Base-by-base conservation (phyloP, 768 basidiomycete species). In the Serendipita sp. region DNA sequence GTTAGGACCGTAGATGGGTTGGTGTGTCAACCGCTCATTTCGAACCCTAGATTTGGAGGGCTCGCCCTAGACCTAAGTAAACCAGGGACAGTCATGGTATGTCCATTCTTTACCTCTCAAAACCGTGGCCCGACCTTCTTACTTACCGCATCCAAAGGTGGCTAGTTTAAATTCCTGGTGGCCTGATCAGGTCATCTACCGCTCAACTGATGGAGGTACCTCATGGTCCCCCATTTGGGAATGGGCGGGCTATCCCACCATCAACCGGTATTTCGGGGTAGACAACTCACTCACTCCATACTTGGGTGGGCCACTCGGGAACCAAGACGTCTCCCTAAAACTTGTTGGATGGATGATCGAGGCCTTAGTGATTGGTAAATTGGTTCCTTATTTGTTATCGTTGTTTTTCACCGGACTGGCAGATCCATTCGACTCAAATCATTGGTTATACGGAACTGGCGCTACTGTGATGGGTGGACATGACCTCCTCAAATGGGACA, bases 281-380 rank as follows among this genome's bases (percentile, higher is more conserved):
- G 79, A 78, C 56, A 77, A 82, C 69, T 69, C 75, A 4, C 75
- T 81, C 58, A 82, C 83, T 0, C 84, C 84, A 1, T 86, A 83
- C 83, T 71, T 85, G 3, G 82, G 83, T 84, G 67, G 48, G 23
- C 67, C 63, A 7, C 38, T 64, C 3, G 67, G 54, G 16, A 56
- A 46, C 38, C 30, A 54, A 3, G 66, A 69, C 16, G 68, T 67
- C 15, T 67, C 67, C 8, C 64, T 62, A 30, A 69, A 69, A 66
- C 66, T 67, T 66, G 79, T 84, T 52, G 84, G 85, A 8, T 85
- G 84, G 84, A 85, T 85, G 84, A 85, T 86, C 80, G 84, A 86
- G 76, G 73, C 45, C 13, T 13, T 46, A 18, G 45, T 46, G 45
- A 46, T 13, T 46, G 13, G 45, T 13, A 13, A 46, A 46, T 46